Evolutionary conservation across 2,329 filamentous ascomycete species (phyloP), one percentile per base, ranked within the genome.

Genomic region (Alternaria gaisen): DNA sequence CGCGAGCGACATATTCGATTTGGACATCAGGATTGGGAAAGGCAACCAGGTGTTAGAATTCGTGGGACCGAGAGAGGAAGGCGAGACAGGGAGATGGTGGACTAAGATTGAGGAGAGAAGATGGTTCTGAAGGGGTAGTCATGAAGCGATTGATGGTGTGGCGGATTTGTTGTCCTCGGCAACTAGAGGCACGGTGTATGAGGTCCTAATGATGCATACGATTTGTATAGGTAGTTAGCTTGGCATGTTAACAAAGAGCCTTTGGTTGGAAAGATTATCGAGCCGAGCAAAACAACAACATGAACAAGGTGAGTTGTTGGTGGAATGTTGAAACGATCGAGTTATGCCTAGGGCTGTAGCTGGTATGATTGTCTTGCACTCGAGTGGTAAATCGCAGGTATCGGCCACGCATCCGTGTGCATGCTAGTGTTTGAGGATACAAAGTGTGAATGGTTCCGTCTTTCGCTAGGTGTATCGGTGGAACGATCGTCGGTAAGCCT

Each of bases 11-110:
- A 80, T 83, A 7, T 83, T 83, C 32, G 82, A 84, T 66, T 51
- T 83, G 34, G 81, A 84, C 62, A 67, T 83, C 3, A 54, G 69
- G n/a, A 69, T 83, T 48, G 81, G 80, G 0, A 72, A 51, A 60
- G 70, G 72, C 24, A 77, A 81, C 68, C 72, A 79, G 48, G 78
- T 81, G 55, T 50, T 82, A 50, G 75, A 76, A 34, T 81, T 78
- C 65, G 69, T 77, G 36, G 81, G 80, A 10, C 82, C 81, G 8
- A 76, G 80, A 51, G 81, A 82, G 66, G 81, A 83, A 60, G 67
- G 76, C 3, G 81, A 83, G 71, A 66, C 63, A 50, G 74, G 74
- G 43, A 72, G 81, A 58, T 77, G 79, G 68, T 77, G 70, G 73
- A 71, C 72, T 22, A 84, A 84, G 72, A 60, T 83, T 62, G 77